Base-by-base conservation (phyloP, 139 green algal genomes). In the Coelastrella sp. region DNA sequence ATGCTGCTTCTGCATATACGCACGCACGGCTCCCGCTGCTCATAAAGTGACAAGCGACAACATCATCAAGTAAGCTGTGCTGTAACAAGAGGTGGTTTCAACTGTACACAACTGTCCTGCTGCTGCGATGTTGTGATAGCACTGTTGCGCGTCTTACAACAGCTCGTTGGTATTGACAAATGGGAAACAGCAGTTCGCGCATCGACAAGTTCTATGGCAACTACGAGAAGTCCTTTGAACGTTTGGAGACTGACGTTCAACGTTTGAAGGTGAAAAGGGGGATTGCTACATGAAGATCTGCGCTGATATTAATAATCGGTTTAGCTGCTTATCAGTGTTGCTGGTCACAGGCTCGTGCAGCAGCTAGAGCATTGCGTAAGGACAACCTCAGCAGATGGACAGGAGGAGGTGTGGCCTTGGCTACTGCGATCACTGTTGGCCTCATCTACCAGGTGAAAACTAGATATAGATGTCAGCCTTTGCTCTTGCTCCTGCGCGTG, bases 211-310 rank as follows among this genome's bases (percentile, higher is more conserved):
- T 86, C 40, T 88, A 88, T 59, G 82, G 79, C 4, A 89, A 77
- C 50, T 91, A 91, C 45, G 88, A 91, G 53, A 85, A 83, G 59
- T 66, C 81, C 2, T 91, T 91, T 75, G 88, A 89, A 27, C 71
- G 81, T 2, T 41, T 91, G 25, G 82, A 88, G n/a, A 82, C 81
- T 43, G 86, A 91, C 45, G 66, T 86, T 27, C 23, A 79, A 23
- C 80, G 80, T 9, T 37, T 86, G 8, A 62, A 62, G 60, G 78
- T 76, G 30, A 71, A 40, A 15, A 67, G 7, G 27, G 59, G 17
- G 7, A 35, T 27, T n/a, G 19, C n/a, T n/a, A n/a, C n/a, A n/a
- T n/a, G n/a, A n/a, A n/a, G n/a, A n/a, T n/a, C n/a, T 9, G 25
- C 7, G 59, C 7, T 35, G 19, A 32, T 27, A 2, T 67, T 9